Base-by-base conservation (phyloP, 768 basidiomycete species). In the Boletus rufocinnamomeus region DNA sequence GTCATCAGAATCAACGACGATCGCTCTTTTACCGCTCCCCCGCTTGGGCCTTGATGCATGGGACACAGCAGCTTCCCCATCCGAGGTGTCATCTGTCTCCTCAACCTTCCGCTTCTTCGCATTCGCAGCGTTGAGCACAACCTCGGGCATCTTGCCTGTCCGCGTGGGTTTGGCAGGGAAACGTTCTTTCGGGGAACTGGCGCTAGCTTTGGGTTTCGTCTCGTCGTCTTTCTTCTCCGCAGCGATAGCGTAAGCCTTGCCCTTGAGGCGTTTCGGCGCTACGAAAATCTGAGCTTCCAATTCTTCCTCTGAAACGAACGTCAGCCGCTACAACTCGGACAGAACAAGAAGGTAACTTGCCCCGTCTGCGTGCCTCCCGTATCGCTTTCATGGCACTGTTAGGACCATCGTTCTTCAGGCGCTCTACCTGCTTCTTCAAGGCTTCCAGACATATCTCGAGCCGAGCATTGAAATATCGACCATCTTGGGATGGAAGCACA, bases 401-500 rank as follows among this genome's bases (percentile, higher is more conserved):
- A 0, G 90, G 76, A 8, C 90, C 91, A 46, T 91, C 77, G 7
- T 81, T 79, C 59, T 83, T 80, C 19, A 98, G 75, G 7, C 81
- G 79, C 34, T 89, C 84, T 4, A 89, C 85, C 63, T 96, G 93
- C 2, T 68, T 72, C 65, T 79, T 77, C 38, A 96, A 75, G 1
- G 82, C 76, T 10, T 75, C 76, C 51, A 90, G 74, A 25, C 82
- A 78, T 44, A 83, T 80, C 21, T 89, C 85, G 23, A 96, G 78
- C 32, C 89, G 83, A n/a, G 88, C 87, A 52, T 89, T 87, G 80
- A 95, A 97, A 76, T 93, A 93, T 21, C 95, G 85, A 14, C 93
- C 93, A 35, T 93, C 89, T 35, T 85, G 83, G n/a, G 76, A 74
- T 2, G 93, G 92, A 37, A 95, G 77, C 19, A 83, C 74, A 3